Evolutionary conservation across 2,329 filamentous ascomycete species (phyloP), one percentile per base, ranked within the genome.

Genomic region (Knoxdaviesia capensis): DNA sequence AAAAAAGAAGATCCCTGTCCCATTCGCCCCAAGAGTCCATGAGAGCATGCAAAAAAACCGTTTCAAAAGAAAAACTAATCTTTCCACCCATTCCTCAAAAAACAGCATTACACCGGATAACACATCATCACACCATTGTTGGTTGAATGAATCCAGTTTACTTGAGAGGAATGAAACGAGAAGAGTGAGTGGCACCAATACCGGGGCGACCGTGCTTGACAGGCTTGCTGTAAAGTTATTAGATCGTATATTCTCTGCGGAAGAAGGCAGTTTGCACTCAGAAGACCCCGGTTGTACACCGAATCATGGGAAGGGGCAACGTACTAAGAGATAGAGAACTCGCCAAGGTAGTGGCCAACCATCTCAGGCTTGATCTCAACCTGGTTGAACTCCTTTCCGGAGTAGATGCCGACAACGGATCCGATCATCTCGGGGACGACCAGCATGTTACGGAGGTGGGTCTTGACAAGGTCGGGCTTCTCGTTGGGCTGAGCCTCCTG

Each of bases 121-220:
- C 20, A 2, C 20, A 20, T 20, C 20, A 20, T 20, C 20, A 20
- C 20, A 20, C 2, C 20, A 20, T 3, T 20, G 20, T 20, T 20
- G 20, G 20, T 20, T 20, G 20, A 20, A 3, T 20, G 3, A 3
- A 20, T 20, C 20, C 20, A 20, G 41, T 47, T 77, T 94, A 96
- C 77, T 98, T 98, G 68, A 98, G 82, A 68, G 90, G 90, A 76
- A 98, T 98, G 82, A 98, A 98, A 80, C 90, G 86, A 68, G 90
- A 98, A 74, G 88, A 96, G 83, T 98, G 87, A 58, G 90, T 98
- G 61, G 90, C 90, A 92, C 90, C 90, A 62, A 98, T 98, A 96
- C 90, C 90, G 62, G 90, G 90, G 69, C 90, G 77, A 79, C 90
- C 90, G 82, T 98, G 90, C 84, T 96, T 98, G 80, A 98, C 90